Evolutionary conservation across 768 basidiomycete species (phyloP).

Genomic region (Auricularia sp.): DNA sequence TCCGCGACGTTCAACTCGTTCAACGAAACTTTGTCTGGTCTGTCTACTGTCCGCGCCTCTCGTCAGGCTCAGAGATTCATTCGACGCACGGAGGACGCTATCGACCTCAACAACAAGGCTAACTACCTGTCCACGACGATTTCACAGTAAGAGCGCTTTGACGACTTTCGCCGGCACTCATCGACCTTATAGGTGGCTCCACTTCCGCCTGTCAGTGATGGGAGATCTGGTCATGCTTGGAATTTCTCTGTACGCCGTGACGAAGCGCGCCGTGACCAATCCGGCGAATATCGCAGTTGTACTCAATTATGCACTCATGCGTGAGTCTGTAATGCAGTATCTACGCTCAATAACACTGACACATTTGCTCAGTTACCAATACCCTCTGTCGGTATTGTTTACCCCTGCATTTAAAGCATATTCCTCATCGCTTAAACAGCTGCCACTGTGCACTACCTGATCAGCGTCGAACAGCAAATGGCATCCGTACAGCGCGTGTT

Average conservation of each 20-base stretch:
- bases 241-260: constrained; percentile 58
- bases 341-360: neutral
- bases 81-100: constrained; percentile 37
- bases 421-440: constrained; percentile 21
- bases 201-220: constrained; percentile 52
- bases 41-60: constrained; percentile 54
- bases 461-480: constrained; percentile 59
- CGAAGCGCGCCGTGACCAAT: constrained; percentile 42
- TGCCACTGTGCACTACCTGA: constrained; percentile 44
- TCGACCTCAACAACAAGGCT: constrained; percentile 53
- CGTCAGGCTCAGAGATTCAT: constrained; percentile 40
- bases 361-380: neutral
- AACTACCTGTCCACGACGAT: constrained; percentile 55
- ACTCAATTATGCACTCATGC: constrained; percentile 34
- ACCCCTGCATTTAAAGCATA: no score
- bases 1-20: constrained; percentile 48
- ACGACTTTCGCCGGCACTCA: constrained; percentile 5
- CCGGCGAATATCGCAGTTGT: constrained; percentile 59
- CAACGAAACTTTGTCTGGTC: constrained; percentile 50
- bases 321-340: neutral
- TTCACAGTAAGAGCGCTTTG: constrained; percentile 13
- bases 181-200: constrained; percentile 33
- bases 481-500: constrained; percentile 61
- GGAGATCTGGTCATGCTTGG: constrained; percentile 59
- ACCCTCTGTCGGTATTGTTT: neutral